These are phyloP conservation scores for Sorghum bicolor DNA, from an alignment of 176 grass and related monocot species.

Conservation along the genomic window Sorghum_bicolor_NCBIv3 NC_012879.2:6622501-6623000, in stretches of 20 bases:
- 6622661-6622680: conserved; percentile 24
- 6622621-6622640: conserved; percentile 42
- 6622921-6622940: neutral
- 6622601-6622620: conserved; percentile 6
- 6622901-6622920: conserved; percentile 31
- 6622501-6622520: conserved; percentile 57
- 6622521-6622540: neutral
- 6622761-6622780: conserved; percentile 27
- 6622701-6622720: conserved; percentile 14
- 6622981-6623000: neutral
- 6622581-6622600: neutral
- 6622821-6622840: conserved; percentile 55
- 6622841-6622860: neutral
- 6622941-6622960: neutral
- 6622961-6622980: neutral
- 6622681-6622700: neutral
- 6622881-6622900: neutral
- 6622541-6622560: neutral
- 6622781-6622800: conserved; percentile 43
- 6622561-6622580: neutral
- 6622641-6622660: conserved; percentile 36
- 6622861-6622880: neutral
- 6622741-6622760: conserved; percentile 53
- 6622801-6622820: conserved; percentile 59
- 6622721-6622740: conserved; percentile 42